Evolutionary conservation across 1,284 basidiomycete genomes (phyloP).

Genomic region (Heterobasidion annosum): DNA sequence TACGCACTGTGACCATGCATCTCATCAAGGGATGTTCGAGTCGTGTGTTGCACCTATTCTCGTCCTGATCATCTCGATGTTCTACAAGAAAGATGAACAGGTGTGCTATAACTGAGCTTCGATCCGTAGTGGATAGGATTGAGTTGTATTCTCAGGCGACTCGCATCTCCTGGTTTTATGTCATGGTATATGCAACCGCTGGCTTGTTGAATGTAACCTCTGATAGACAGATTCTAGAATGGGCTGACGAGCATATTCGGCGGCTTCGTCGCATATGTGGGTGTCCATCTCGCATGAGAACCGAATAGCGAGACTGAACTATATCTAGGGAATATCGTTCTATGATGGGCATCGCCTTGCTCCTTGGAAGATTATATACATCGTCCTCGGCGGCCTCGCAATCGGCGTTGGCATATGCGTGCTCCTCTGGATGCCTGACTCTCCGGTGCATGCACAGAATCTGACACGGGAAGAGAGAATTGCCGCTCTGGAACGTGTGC

Average conservation of each 20-base stretch:
- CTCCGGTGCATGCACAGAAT: conserved; percentile 50
- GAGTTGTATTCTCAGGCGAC: conserved; percentile 27
- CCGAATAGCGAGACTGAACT: not conserved
- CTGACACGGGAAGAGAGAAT: conserved; percentile 53
- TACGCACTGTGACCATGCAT: not conserved
- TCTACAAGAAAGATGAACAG: conserved; percentile 66
- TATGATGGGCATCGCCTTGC: conserved; percentile 36
- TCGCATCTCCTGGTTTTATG: conserved; percentile 60
- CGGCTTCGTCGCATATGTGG: conserved; percentile 56
- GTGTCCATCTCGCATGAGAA: conserved; percentile 8
- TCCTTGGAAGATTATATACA: conserved; percentile 55
- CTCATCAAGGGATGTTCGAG: conserved; percentile 49
- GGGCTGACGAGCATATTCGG: conserved; percentile 56
- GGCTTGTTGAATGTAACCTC: not conserved
- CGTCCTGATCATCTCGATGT: conserved; percentile 58
- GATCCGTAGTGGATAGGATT: not conserved
- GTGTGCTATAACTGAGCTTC: conserved; percentile 15
- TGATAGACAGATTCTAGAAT: conserved; percentile 26
- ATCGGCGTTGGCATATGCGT: conserved; percentile 50
- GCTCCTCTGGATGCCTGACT: conserved; percentile 56
- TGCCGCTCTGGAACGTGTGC: conserved; percentile 58
- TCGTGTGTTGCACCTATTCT: conserved; percentile 55
- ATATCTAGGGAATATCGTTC: conserved; percentile 45
- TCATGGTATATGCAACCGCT: conserved; percentile 36
- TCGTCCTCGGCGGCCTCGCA: conserved; percentile 52